phyloP scores from a whole-genome alignment of 2,329 filamentous ascomycete species.

The Colletotrichum shisoi region DNA sequence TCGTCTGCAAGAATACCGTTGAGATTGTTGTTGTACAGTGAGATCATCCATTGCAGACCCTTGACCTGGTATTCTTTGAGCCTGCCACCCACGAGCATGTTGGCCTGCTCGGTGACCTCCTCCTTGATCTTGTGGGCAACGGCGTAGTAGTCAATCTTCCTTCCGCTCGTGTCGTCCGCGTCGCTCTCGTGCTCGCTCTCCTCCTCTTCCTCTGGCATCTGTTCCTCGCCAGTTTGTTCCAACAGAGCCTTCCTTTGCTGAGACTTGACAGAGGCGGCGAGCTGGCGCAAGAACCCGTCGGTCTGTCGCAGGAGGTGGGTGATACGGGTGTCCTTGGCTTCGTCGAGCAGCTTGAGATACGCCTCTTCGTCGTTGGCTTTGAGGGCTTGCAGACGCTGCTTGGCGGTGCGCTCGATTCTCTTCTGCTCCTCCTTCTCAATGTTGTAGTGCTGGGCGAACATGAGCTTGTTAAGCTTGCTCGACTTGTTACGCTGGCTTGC shows the following conservation, averaged over 20 bases:
- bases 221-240: constrained; percentile 77
- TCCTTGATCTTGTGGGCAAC: constrained; percentile 97
- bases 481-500: constrained; percentile 74
- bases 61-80: constrained; percentile 98
- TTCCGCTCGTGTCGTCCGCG: constrained; percentile 71
- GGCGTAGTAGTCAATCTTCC: constrained; percentile 98
- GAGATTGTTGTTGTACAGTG: constrained; percentile 99
- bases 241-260: constrained; percentile 82
- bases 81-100: constrained; percentile 86
- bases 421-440: constrained; percentile 99
- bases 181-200: constrained; percentile 73
- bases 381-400: constrained; percentile 98
- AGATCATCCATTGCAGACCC: constrained; percentile 99
- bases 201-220: constrained; percentile 64
- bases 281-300: constrained; percentile 94
- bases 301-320: constrained; percentile 96
- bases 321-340: constrained; percentile 99
- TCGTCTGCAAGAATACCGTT: constrained; percentile 98
- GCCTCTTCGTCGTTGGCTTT: constrained; percentile 99
- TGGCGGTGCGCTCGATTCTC: constrained; percentile 94
- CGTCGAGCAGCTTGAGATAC: constrained; percentile 95
- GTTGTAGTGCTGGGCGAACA: constrained; percentile 88
- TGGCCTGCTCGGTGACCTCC: constrained; percentile 82
- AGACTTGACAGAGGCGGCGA: constrained; percentile 90
- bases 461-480: constrained; percentile 86